Evolutionary conservation across 352 stramenopile genomes (phyloP).

Genomic region (Phytophthora megakarya): DNA sequence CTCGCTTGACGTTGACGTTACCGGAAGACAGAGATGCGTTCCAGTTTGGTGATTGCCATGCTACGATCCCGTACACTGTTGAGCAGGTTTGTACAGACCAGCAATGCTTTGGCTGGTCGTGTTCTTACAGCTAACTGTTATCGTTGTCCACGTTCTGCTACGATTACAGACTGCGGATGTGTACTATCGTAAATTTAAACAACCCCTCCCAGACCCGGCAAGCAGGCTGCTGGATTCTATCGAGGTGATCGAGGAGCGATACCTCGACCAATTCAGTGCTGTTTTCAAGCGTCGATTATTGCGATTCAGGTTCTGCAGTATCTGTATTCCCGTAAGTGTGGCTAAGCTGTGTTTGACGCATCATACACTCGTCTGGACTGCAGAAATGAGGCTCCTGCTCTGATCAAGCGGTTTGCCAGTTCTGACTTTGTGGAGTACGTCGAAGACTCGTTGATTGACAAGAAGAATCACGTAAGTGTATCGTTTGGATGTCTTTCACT

Average conservation of each 20-base stretch:
- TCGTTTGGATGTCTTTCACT: not conserved
- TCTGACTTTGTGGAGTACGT: slow-evolving; percentile 77
- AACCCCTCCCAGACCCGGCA: slow-evolving; percentile 68
- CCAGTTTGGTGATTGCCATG: slow-evolving; percentile 55
- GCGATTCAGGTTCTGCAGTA: slow-evolving; percentile 62
- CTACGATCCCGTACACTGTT: slow-evolving; percentile 55
- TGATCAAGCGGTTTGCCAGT: slow-evolving; percentile 82
- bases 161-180: slow-evolving; percentile 53
- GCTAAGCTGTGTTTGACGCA: too few species aligned
- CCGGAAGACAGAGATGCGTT: slow-evolving; percentile 47
- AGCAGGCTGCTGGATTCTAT: slow-evolving; percentile 54
- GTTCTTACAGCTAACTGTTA: not conserved
- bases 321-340: too few species aligned
- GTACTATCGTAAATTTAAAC: slow-evolving; percentile 85
- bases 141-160: not conserved
- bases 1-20: slow-evolving; percentile 45
- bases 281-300: slow-evolving; percentile 68
- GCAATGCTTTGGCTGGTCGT: not conserved
- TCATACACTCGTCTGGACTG: too few species aligned
- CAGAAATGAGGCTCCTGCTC: slow-evolving; percentile 72
- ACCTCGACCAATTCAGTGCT: slow-evolving; percentile 57
- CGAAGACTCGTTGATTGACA: slow-evolving; percentile 78
- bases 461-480: slow-evolving; percentile 62
- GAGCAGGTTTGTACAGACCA: slow-evolving; percentile 50
- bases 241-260: slow-evolving; percentile 48